These are phyloP conservation scores for Syzygium aqueum DNA, from an alignment of 345 rosid genomes.

Conservation along the genomic window DNA sequence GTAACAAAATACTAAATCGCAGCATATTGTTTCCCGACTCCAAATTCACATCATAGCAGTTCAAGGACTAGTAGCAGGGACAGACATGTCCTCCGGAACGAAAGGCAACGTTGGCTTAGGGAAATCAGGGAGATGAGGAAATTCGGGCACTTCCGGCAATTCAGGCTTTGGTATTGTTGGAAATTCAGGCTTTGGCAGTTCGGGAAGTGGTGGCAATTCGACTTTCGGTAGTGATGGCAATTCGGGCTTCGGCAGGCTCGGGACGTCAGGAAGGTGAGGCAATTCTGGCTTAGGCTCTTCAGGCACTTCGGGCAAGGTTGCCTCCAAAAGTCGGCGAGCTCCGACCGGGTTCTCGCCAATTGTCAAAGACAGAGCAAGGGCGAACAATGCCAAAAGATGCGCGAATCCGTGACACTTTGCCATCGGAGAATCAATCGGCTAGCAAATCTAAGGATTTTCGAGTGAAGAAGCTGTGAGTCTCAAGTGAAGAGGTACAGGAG, in stretches of 20 bases:
- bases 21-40: background rate
- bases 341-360: background rate
- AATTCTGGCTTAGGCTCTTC: background rate
- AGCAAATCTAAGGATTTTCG: background rate
- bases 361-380: background rate
- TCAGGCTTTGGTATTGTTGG: background rate
- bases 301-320: background rate
- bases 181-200: background rate
- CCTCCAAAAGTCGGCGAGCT: background rate
- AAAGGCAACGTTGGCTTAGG: background rate
- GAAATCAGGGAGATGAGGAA: background rate
- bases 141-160: background rate
- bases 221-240: background rate
- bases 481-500: background rate
- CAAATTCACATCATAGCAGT: background rate
- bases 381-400: background rate
- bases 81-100: background rate
- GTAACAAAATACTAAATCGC: background rate
- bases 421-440: background rate
- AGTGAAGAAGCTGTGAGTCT: background rate
- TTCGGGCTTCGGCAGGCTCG: background rate
- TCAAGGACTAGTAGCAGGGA: background rate
- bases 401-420: background rate
- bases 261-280: background rate
- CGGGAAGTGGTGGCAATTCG: background rate